Percentiles rank a stretch among this genome's conserved stretches.
Evolutionary conservation across 768 basidiomycete genomes (phyloP).

Genomic region (Trametes maxima): DNA sequence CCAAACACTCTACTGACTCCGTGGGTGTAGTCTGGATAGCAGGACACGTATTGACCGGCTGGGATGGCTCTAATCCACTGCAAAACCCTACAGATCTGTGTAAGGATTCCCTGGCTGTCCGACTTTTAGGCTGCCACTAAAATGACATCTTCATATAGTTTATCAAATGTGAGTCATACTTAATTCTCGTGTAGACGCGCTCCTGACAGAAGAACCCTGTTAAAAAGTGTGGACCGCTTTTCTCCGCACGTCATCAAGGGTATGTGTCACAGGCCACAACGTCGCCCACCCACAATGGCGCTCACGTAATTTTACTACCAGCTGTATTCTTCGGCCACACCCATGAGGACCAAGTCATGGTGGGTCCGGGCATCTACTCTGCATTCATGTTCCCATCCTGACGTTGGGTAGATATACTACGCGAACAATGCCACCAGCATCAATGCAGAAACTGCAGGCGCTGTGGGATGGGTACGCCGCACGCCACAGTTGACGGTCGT

Average conservation of each 20-base stretch:
- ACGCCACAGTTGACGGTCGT: not conserved
- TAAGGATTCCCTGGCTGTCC: constrained; percentile 36
- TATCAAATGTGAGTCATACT: constrained; percentile 48
- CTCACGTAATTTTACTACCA: constrained; percentile 22
- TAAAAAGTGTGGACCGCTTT: constrained; percentile 67
- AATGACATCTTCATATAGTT: constrained; percentile 43
- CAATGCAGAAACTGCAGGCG: constrained; percentile 55
- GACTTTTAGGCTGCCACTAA: constrained; percentile 6
- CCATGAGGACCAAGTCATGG: constrained; percentile 73
- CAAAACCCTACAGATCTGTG: constrained; percentile 70
- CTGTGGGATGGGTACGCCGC: constrained; percentile 51
- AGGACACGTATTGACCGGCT: constrained; percentile 61
- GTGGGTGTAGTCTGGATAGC: constrained; percentile 48
- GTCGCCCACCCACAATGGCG: not conserved
- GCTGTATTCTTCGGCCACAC: constrained; percentile 82
- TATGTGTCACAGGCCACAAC: constrained; percentile 36
- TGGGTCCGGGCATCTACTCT: constrained; percentile 26
- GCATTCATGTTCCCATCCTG: not conserved
- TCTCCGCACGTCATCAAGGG: constrained; percentile 79
- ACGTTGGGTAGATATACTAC: constrained; percentile 59
- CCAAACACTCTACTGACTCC: not conserved
- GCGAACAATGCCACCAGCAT: constrained; percentile 68
- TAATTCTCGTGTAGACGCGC: not conserved
- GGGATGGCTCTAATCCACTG: constrained; percentile 73
- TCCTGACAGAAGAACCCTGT: not conserved